Conservation (phyloP, 2,329 filamentous ascomycete species). For the Pseudohalonectria lignicola region DNA sequence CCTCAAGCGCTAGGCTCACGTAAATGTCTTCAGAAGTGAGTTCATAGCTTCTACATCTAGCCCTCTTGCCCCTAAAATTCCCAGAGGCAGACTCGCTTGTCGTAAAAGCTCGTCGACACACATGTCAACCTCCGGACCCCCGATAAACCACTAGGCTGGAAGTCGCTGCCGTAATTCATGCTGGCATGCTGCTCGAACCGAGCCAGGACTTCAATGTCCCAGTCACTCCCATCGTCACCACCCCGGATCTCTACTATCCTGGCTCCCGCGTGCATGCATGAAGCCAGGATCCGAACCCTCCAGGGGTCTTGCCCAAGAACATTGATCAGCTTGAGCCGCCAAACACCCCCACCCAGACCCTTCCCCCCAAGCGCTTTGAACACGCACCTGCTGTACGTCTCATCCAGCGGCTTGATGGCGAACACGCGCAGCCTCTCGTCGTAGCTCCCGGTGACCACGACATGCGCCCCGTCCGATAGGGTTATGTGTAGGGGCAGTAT, state of each 20-base stretch:
- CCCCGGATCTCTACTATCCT: slow-evolving; percentile 44
- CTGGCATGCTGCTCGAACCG: slow-evolving; percentile 72
- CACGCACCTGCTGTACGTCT: slow-evolving; percentile 27
- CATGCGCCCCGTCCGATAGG: slow-evolving; percentile 28
- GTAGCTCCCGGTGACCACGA: slow-evolving; percentile 82
- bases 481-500: slow-evolving; percentile 57
- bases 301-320: slow-evolving; percentile 8
- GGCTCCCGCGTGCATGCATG: slow-evolving; percentile 87
- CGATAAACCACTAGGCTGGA: slow-evolving; percentile 33
- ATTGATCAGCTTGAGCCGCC: slow-evolving; percentile 61
- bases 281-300: slow-evolving; percentile 53
- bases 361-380: slow-evolving; percentile 48
- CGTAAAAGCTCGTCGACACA: slow-evolving; percentile 69
- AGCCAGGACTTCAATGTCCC: slow-evolving; percentile 54
- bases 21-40: too few relatives aligned
- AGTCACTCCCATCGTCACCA: slow-evolving; percentile 27
- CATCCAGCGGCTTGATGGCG: slow-evolving; percentile 29
- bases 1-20: too few relatives aligned
- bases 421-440: slow-evolving; percentile 73
- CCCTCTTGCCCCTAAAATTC: slow-evolving; percentile 10
- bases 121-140: slow-evolving; percentile 25
- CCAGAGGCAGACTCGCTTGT: slow-evolving; percentile 61
- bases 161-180: slow-evolving; percentile 85
- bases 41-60: too few relatives aligned
- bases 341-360: slow-evolving; percentile 72